Evolutionary conservation across 129 eudicot genomes (phyloP).

Genomic region (Pulicaria dysenterica): DNA sequence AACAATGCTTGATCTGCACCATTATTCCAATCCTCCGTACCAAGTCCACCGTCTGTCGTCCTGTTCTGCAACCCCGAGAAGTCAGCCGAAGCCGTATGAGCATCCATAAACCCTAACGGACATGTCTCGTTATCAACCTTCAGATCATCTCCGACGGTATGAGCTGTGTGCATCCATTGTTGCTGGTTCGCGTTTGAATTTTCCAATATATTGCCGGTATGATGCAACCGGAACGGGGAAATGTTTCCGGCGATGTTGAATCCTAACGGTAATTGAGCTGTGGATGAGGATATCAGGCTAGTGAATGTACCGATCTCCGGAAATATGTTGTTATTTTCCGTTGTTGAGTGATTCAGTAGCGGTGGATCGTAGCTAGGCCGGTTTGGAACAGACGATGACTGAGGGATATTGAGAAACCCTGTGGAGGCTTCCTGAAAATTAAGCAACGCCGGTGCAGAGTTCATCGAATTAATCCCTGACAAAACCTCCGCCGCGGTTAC

Average conservation of each 20-base stretch:
- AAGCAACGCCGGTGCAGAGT: conserved; percentile 32
- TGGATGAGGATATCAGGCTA: conserved; percentile 48
- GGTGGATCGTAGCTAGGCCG: conserved; percentile 43
- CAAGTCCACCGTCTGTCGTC: conserved; percentile 36
- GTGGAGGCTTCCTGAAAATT: conserved; percentile 37
- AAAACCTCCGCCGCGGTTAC: conserved; percentile 35
- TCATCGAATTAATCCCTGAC: conserved; percentile 27
- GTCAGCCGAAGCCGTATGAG: conserved; percentile 38
- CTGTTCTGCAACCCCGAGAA: conserved; percentile 33
- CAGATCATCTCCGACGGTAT: conserved; percentile 16
- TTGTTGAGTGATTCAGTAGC: conserved; percentile 36
- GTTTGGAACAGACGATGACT: conserved; percentile 26
- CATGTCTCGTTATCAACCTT: conserved; percentile 35
- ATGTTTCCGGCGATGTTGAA: conserved; percentile 41
- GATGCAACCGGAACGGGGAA: conserved; percentile 42
- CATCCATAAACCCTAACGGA: conserved; percentile 26
- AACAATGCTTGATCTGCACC: conserved; percentile 56
- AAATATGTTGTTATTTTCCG: conserved; percentile 38
- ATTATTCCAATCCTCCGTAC: conserved; percentile 43
- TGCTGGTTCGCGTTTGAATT: conserved; percentile 27
- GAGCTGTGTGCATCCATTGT: conserved; percentile 34
- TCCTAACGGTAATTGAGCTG: conserved; percentile 37
- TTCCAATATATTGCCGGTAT: conserved; percentile 22
- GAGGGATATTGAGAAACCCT: conserved; percentile 17
- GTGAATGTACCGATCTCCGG: conserved; percentile 56